Conservation (phyloP, 2,329 filamentous ascomycete species). For the Aspergillus pseudotamarii region DNA sequence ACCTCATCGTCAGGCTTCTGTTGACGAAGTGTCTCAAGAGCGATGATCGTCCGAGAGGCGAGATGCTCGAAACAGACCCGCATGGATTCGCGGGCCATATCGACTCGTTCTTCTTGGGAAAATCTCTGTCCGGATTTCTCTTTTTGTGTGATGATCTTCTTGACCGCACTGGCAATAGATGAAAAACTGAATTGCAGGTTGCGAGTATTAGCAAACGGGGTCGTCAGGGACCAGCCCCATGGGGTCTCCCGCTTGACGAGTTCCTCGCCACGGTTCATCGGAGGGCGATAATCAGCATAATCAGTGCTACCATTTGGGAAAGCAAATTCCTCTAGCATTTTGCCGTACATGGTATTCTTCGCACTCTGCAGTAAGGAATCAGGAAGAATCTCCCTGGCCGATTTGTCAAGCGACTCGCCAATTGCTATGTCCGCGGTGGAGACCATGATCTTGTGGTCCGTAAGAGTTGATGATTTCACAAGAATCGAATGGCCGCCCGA, state of each 20-base stretch:
- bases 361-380: constrained; percentile 55
- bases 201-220: constrained; percentile 65
- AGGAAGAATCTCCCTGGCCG: constrained; percentile 76
- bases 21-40: constrained; percentile 53
- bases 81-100: constrained; percentile 75
- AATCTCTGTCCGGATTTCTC: constrained; percentile 41
- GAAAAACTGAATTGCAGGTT: constrained; percentile 73
- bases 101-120: constrained; percentile 62
- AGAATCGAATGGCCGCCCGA: constrained; percentile 93
- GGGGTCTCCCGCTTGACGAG: constrained; percentile 51
- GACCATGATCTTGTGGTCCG: constrained; percentile 72
- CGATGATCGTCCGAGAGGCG: constrained; percentile 71
- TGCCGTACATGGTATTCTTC: constrained; percentile 76
- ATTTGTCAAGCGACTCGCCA: constrained; percentile 87
- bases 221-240: constrained; percentile 70
- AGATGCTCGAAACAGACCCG: constrained; percentile 85
- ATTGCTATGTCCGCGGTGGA: constrained; percentile 79
- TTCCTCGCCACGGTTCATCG: constrained; percentile 61
- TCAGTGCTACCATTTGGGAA: constrained; percentile 57
- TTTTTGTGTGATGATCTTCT: constrained; percentile 55
- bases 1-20: constrained; percentile 35
- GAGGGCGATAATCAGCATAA: constrained; percentile 59
- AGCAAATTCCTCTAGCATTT: constrained; percentile 76
- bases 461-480: constrained; percentile 70
- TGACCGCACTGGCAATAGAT: constrained; percentile 67